A percentile compares a stretch with the other conserved stretches of the same genome.
phyloP scores from a whole-genome alignment of 768 basidiomycete species.

The Podaxis sp. region DNA sequence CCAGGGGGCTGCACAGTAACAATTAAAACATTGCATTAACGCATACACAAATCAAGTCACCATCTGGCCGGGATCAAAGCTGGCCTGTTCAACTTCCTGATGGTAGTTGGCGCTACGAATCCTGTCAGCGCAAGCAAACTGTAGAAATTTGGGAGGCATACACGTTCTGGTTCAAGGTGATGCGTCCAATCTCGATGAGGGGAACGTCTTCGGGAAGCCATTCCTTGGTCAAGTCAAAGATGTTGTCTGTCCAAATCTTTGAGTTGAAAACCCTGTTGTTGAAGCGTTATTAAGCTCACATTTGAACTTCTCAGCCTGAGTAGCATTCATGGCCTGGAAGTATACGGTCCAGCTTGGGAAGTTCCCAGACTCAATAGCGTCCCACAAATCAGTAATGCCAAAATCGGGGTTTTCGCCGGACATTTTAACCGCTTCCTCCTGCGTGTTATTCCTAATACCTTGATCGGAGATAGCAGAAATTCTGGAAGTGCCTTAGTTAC shows the following conservation, averaged over 20 bases:
- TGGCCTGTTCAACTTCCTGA: constrained; percentile 39
- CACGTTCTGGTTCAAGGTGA: constrained; percentile 37
- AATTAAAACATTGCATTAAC: not conserved
- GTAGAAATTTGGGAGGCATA: constrained; percentile 14
- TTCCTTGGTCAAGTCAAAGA: constrained; percentile 50
- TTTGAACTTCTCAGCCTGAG: constrained; percentile 49
- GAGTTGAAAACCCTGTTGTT: not conserved
- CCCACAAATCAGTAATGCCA: constrained; percentile 52
- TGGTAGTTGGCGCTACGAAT: constrained; percentile 20
- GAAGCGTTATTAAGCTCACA: constrained; percentile 19
- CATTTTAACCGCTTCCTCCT: constrained; percentile 30
- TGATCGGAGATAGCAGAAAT: constrained; percentile 26
- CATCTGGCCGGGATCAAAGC: constrained; percentile 50
- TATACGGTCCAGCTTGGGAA: constrained; percentile 60
- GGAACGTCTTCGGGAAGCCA: constrained; percentile 34
- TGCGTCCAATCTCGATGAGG: constrained; percentile 33
- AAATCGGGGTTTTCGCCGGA: constrained; percentile 49
- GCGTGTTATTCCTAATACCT: constrained; percentile 31
- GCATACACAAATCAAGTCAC: constrained; percentile 23
- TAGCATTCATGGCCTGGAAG: constrained; percentile 50
- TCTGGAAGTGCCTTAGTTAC: constrained; percentile 25
- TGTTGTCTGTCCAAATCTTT: constrained; percentile 35
- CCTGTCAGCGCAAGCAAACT: not conserved
- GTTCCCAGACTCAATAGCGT: constrained; percentile 49
- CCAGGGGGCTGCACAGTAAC: constrained; percentile 20